phyloP scores from a whole-genome alignment of 345 rosid genomes.

The Tarenaya hassleriana region DNA sequence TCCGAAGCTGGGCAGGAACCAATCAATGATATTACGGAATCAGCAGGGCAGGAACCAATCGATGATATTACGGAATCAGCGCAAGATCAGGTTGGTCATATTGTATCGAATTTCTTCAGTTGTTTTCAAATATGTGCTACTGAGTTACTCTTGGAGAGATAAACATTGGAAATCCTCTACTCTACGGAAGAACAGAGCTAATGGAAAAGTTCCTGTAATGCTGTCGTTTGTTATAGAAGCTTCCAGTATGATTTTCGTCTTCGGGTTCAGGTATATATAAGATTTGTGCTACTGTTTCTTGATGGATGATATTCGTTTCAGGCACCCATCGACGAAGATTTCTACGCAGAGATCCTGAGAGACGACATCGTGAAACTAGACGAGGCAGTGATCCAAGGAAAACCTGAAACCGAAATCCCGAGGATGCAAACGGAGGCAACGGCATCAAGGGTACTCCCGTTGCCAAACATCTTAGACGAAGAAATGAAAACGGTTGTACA shows the following conservation, averaged over 20 bases:
- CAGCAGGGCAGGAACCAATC: conserved; percentile 23
- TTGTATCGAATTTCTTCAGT: conserved; percentile 12
- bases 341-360: conserved; percentile 63
- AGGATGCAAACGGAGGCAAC: conserved; percentile 27
- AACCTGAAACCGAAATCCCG: conserved; percentile 19
- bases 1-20: conserved; percentile 23
- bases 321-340: conserved; percentile 39
- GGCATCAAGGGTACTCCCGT: conserved; percentile 23
- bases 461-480: conserved; percentile 25
- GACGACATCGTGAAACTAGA: conserved; percentile 76
- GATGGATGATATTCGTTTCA: conserved; percentile 21
- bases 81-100: conserved; percentile 37
- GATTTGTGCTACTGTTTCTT: too few species aligned
- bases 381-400: conserved; percentile 22
- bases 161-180: not conserved
- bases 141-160: not conserved
- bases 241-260: conserved; percentile 30
- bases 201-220: too few species aligned
- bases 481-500: conserved; percentile 26
- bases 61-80: conserved; percentile 27
- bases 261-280: too few species aligned
- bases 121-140: not conserved
- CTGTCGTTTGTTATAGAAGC: too few species aligned
- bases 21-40: conserved; percentile 24
- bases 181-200: too few species aligned